Base-by-base conservation (phyloP, 306 rosid genomes). In the Quercus aquifolioides region DNA sequence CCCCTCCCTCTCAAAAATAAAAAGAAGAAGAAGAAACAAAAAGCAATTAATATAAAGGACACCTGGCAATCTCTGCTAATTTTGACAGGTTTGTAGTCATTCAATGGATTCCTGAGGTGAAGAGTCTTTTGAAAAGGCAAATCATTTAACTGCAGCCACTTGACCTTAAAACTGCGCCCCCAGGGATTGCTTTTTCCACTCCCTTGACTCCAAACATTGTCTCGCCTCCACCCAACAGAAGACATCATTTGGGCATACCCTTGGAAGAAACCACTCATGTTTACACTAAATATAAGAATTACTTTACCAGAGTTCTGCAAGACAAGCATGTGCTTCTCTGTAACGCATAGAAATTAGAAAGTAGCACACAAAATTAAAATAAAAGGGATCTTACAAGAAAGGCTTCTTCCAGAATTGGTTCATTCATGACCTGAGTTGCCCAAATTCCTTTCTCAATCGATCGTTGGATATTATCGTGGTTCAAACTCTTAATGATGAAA, bases 51-150 rank as follows among this genome's bases (percentile, higher is more conserved):
- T 58, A 56, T 49, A 71, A 76, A 74, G 55, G 55, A 77, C 55
- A 92, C 97, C 94, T 92, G 97, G 86, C 94, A 92, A 74, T 88
- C 97, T 81, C 94, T 82, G 90, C 97, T 92, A 81, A 92, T 90
- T 88, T 92, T 92, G 84, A 92, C 97, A 77, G 97, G 94, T 85
- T 92, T 92, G 78, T 84, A 88, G 84, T 87, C 97, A 81, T 92
- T 92, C 86, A 92, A 84, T 25, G 94, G 93, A 84, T 92, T 92
- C 88, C 84, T 88, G 83, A 92, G 94, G 86, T 90, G 97, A 78
- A 88, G 89, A 81, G 94, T 92, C 85, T 79, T 86, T 80, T 90
- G 91, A 77, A 92, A 92, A 74, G 97, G 90, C 33, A 92, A 85
- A 71, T 92, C 93, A 83, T 88, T 82, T 81, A 90, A 84, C 65